Conservation (phyloP, 2,329 filamentous ascomycete genomes). For the Fusarium sororula region DNA sequence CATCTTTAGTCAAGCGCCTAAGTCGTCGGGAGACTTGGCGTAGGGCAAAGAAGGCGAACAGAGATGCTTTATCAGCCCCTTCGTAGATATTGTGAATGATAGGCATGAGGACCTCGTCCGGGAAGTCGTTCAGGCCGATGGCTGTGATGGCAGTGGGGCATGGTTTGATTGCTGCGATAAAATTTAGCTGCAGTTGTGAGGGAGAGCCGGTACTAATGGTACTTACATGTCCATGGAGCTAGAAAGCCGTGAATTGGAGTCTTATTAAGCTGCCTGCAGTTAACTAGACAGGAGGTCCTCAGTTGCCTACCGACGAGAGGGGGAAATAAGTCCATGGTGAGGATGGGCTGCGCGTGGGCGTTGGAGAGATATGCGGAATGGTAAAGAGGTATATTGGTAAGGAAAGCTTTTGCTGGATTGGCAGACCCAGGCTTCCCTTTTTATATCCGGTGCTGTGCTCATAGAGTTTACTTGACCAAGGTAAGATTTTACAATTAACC, state of each 20-base stretch:
- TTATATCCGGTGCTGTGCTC: not conserved
- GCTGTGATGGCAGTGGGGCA: not conserved
- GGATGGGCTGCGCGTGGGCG: not conserved
- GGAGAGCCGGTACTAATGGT: accelerated
- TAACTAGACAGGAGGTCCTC: too few species aligned
- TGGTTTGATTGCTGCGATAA: not conserved
- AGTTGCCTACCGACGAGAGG: not conserved
- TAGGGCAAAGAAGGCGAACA: not conserved
- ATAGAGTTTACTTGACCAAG: not conserved
- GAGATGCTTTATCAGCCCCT: not conserved
- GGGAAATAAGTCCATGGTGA: not conserved
- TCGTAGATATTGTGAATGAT: accelerated
- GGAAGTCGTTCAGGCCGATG: not conserved
- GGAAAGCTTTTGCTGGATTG: not conserved
- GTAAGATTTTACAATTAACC: too few species aligned
- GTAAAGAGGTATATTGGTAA: not conserved
- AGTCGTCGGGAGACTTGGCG: not conserved
- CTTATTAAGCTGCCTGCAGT: too few species aligned
- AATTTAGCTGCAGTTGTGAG: too few species aligned
- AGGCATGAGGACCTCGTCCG: not conserved
- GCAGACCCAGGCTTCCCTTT: not conserved
- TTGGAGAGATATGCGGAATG: not conserved
- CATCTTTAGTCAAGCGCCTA: not conserved
- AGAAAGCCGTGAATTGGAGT: not conserved
- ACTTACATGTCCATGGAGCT: not conserved